phyloP scores from a whole-genome alignment of 2,329 filamentous ascomycete species.

The Stagonosporopsis vannaccii region DNA sequence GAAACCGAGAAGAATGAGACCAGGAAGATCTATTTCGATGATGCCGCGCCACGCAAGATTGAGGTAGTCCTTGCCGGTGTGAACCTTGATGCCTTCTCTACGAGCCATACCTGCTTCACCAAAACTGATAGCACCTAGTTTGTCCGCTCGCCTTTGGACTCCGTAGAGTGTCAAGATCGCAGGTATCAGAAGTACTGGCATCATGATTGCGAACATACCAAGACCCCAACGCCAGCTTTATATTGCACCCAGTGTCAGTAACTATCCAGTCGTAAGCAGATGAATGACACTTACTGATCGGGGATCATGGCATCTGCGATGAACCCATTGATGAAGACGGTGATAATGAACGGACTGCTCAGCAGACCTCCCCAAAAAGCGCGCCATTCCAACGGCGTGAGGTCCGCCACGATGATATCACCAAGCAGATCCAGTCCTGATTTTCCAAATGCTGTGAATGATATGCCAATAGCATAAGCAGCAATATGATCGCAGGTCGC shows the following conservation, averaged over 20 bases:
- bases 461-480: not conserved
- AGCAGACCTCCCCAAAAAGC: not conserved
- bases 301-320: slow-evolving; percentile 2
- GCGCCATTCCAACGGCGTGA: not conserved
- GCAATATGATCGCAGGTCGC: not conserved
- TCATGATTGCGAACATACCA: not conserved
- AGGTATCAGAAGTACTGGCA: slow-evolving; percentile 1
- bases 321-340: not conserved
- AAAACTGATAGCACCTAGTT: not conserved
- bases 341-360: not conserved
- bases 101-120: not conserved
- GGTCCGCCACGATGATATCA: slow-evolving; percentile 2
- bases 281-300: not conserved
- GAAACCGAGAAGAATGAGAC: not conserved
- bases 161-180: not conserved
- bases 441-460: not conserved
- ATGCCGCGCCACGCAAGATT: slow-evolving; percentile 1
- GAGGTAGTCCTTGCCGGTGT: not conserved
- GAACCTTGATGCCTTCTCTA: not conserved
- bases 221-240: not conserved
- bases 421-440: not conserved
- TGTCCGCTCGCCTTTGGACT: slow-evolving; percentile 1
- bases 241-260: not conserved
- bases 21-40: not conserved
- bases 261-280: not conserved